A percentile compares a stretch with the other conserved stretches of the same genome.
Evolutionary conservation across 495 filamentous ascomycete species (phyloP).

Genomic region (Lichina pygmaea): DNA sequence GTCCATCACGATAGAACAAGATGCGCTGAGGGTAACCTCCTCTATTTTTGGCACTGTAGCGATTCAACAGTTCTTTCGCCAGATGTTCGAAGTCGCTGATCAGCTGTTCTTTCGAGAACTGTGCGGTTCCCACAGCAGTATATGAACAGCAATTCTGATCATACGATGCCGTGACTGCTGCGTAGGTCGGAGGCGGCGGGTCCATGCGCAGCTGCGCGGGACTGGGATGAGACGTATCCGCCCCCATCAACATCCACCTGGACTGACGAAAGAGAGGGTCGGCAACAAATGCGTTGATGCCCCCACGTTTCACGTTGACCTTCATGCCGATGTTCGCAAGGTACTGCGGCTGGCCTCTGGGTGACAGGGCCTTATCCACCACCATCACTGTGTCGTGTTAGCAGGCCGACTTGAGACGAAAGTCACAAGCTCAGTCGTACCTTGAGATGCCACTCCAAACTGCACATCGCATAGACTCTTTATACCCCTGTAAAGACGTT

Average conservation of each 20-base stretch:
- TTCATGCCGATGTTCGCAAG: slow-evolving; percentile 56
- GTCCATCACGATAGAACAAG: slow-evolving; percentile 73
- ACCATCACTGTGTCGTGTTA: not conserved
- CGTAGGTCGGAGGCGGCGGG: slow-evolving; percentile 19
- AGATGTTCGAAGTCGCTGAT: slow-evolving; percentile 24
- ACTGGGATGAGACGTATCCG: slow-evolving; percentile 75
- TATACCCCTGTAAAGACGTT: not conserved
- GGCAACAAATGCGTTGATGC: slow-evolving; percentile 46
- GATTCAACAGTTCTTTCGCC: slow-evolving; percentile 28
- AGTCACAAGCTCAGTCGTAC: not conserved
- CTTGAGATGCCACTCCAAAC: slow-evolving; percentile 2
- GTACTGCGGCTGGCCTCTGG: slow-evolving; percentile 19
- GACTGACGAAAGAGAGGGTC: slow-evolving; percentile 23
- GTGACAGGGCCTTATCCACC: not conserved
- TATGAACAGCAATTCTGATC: slow-evolving; percentile 38
- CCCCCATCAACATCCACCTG: slow-evolving; percentile 44
- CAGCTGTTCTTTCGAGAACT: slow-evolving; percentile 30
- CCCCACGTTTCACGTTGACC: slow-evolving; percentile 69
- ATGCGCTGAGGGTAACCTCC: slow-evolving; percentile 37
- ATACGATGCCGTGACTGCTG: slow-evolving; percentile 44
- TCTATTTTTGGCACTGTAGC: slow-evolving; percentile 25
- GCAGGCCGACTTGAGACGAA: not conserved
- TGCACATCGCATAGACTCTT: slow-evolving; percentile 2
- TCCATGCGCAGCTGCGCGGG: slow-evolving; percentile 14
- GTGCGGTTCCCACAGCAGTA: slow-evolving; percentile 33